These are phyloP conservation scores for Yamadazyma siamensis DNA, from an alignment of 1,139 yeast species.

Conservation along the genomic window DNA sequence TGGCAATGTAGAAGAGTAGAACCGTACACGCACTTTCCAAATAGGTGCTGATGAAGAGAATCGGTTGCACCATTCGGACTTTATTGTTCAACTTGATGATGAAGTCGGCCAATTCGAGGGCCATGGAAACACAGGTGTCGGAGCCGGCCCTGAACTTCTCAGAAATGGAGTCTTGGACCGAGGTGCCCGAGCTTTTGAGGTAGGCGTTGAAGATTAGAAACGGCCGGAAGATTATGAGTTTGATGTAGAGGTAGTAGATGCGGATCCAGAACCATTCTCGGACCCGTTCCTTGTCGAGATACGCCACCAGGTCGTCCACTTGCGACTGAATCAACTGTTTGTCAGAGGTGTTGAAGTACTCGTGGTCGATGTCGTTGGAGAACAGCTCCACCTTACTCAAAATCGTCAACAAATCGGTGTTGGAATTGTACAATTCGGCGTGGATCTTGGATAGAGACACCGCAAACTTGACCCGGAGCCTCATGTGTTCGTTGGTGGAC, in stretches of 20 bases:
- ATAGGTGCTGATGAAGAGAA: slow-evolving; percentile 11
- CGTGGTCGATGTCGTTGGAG: slow-evolving; percentile 9
- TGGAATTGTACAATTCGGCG: slow-evolving; percentile 10
- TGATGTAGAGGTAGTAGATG: slow-evolving; percentile 11
- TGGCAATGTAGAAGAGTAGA: slow-evolving; percentile 11
- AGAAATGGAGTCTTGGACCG: slow-evolving; percentile 6
- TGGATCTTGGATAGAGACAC: slow-evolving; percentile 8
- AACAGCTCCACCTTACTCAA: slow-evolving; percentile 10
- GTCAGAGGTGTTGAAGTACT: slow-evolving; percentile 8
- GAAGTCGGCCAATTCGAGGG: slow-evolving; percentile 10
- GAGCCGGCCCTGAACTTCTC: slow-evolving; percentile 9
- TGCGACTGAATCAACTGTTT: slow-evolving; percentile 4
- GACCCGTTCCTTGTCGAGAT: slow-evolving; percentile 3
- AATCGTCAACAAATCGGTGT: slow-evolving; percentile 10
- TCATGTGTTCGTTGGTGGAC: slow-evolving; percentile 8
- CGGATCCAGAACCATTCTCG: slow-evolving; percentile 14
- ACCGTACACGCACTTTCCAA: slow-evolving; percentile 13
- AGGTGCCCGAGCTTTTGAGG: slow-evolving; percentile 6
- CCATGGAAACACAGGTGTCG: slow-evolving; percentile 10
- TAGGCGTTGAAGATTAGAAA: slow-evolving; percentile 10
- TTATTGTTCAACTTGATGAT: slow-evolving; percentile 11
- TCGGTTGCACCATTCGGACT: slow-evolving; percentile 11
- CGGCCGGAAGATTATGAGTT: slow-evolving; percentile 11
- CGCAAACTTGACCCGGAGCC: slow-evolving; percentile 9
- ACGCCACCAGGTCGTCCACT: slow-evolving; percentile 5